phyloP scores from a whole-genome alignment of 768 basidiomycete species.

The Podaxis rugospora region DNA sequence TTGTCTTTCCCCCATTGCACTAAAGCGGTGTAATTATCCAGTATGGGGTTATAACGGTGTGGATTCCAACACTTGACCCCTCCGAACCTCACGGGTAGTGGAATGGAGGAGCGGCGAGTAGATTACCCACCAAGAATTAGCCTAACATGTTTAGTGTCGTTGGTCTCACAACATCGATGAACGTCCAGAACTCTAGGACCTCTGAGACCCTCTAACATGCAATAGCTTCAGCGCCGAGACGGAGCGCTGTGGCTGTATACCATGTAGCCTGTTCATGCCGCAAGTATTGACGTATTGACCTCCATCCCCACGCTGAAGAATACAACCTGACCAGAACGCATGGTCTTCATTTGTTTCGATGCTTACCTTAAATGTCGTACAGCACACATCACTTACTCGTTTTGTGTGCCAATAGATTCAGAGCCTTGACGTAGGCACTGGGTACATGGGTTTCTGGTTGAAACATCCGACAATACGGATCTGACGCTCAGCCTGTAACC shows the following conservation, averaged over 20 bases:
- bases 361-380: background rate
- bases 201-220: background rate
- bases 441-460: background rate
- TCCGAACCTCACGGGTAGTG: background rate
- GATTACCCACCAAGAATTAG: background rate
- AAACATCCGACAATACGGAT: background rate
- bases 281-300: background rate
- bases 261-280: background rate
- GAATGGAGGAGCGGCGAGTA: background rate
- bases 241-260: background rate
- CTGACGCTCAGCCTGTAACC: background rate
- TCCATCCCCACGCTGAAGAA: background rate
- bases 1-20: background rate
- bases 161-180: background rate
- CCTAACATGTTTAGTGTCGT: background rate
- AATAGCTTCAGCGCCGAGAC: background rate
- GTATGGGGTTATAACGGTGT: background rate
- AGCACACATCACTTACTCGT: background rate
- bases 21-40: background rate
- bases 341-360: background rate
- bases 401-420: background rate
- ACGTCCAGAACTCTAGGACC: background rate
- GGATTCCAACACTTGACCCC: background rate
- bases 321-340: background rate
- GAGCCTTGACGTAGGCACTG: background rate